Evolutionary conservation across 108 stramenopile genomes (phyloP).

Genomic region (Ochromonas danica): DNA sequence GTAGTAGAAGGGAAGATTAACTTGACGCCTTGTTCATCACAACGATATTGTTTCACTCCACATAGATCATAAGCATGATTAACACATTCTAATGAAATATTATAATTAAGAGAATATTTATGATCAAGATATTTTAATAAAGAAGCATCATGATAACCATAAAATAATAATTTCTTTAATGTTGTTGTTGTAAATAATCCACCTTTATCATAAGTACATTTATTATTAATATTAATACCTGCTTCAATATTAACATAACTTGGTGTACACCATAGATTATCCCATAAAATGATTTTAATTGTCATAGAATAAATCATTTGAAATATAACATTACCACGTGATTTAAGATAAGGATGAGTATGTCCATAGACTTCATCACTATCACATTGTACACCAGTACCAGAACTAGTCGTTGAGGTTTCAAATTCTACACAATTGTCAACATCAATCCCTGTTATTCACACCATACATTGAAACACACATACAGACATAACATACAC

Average conservation of each 20-base stretch:
- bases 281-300: not conserved
- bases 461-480: no score
- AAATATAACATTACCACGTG: conserved; percentile 21
- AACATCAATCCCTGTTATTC: not conserved
- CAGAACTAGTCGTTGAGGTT: conserved; percentile 13
- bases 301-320: conserved; percentile 31
- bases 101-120: not conserved
- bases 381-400: conserved; percentile 23
- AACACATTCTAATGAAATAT: conserved; percentile 11
- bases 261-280: conserved; percentile 12
- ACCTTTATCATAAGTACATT: not conserved
- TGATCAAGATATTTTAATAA: not conserved
- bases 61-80: conserved; percentile 23
- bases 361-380: not conserved
- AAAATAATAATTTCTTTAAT: not conserved
- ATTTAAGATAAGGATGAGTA: conserved; percentile 29
- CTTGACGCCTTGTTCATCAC: conserved; percentile 2
- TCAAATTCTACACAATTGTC: conserved; percentile 10
- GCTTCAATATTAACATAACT: no score
- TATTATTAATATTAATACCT: not conserved
- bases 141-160: conserved; percentile 7
- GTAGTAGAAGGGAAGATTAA: conserved; percentile 4
- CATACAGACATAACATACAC: no score
- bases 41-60: conserved; percentile 5
- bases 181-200: conserved; percentile 2